phyloP scores from a whole-genome alignment of 2,329 filamentous ascomycete genomes.

The Colletotrichum sp. region DNA sequence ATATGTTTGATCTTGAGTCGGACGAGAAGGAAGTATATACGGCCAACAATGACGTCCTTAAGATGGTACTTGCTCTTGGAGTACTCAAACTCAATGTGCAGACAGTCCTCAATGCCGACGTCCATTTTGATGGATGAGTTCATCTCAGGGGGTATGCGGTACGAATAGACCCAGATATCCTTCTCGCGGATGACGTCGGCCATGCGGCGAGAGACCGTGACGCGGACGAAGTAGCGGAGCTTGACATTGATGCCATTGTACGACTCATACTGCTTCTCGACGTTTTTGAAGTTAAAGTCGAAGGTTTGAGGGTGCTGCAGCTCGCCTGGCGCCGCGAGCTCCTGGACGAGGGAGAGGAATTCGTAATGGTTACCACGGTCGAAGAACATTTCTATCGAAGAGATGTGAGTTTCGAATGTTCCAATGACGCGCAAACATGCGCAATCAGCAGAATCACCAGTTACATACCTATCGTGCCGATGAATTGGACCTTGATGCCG shows the following conservation, averaged over 20 bases:
- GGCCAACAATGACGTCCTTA: slow-evolving; percentile 97
- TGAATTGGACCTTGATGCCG: slow-evolving; percentile 99
- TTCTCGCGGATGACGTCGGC: slow-evolving; percentile 98
- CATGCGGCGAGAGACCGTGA: slow-evolving; percentile 96
- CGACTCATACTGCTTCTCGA: slow-evolving; percentile 99
- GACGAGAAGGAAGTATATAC: slow-evolving; percentile 98
- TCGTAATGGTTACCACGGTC: slow-evolving; percentile 99
- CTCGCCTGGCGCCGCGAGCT: slow-evolving; percentile 95
- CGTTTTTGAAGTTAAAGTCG: slow-evolving; percentile 99
- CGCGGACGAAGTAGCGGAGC: slow-evolving; percentile 96
- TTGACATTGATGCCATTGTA: slow-evolving; percentile 99
- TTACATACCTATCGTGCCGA: slow-evolving; percentile 88
- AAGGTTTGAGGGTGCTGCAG: slow-evolving; percentile 98
- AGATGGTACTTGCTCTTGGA: slow-evolving; percentile 99
- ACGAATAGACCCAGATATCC: slow-evolving; percentile 99
- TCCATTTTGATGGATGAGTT: slow-evolving; percentile 99
- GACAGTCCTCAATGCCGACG: slow-evolving; percentile 97
- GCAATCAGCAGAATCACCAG: not conserved
- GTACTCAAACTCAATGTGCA: slow-evolving; percentile 99
- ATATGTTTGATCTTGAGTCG: slow-evolving; percentile 99
- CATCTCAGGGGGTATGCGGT: slow-evolving; percentile 96
- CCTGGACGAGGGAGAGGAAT: slow-evolving; percentile 95
- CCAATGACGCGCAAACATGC: not conserved
- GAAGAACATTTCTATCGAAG: slow-evolving; percentile 91
- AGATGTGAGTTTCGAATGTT: slow-evolving; percentile 5